phyloP scores from a whole-genome alignment of 257 asterid genomes.

The Solanum etuberosum region DNA sequence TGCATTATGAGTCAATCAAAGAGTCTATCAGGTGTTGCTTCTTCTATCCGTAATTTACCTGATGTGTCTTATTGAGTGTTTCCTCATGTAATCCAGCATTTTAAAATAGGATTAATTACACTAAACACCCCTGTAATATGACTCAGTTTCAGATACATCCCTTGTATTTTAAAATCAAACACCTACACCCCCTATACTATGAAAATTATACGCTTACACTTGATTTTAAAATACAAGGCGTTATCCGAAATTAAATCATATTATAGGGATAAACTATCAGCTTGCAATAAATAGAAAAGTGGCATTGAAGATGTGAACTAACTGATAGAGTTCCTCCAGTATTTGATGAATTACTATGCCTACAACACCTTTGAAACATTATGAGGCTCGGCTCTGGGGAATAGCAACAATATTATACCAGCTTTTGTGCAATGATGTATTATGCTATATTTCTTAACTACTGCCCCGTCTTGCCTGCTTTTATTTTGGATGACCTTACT shows the following conservation, averaged over 20 bases:
- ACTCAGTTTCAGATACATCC: background rate
- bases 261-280: background rate
- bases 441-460: background rate
- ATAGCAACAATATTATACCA: background rate
- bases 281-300: background rate
- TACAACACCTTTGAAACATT: background rate
- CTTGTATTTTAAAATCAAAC: background rate
- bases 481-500: background rate
- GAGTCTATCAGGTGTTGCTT: constrained; percentile 51
- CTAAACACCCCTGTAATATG: background rate
- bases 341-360: background rate
- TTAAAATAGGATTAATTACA: background rate
- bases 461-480: background rate
- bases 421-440: background rate
- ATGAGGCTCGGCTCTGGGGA: background rate
- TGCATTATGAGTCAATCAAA: constrained; percentile 73
- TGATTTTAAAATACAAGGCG: background rate
- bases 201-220: background rate
- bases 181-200: background rate
- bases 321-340: background rate
- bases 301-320: background rate
- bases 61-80: background rate
- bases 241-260: background rate
- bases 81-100: background rate
- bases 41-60: background rate